A percentile compares a stretch with the other conserved stretches of the same genome.
Evolutionary conservation across 768 basidiomycete species (phyloP).

Genomic region (Royoungia palumana): DNA sequence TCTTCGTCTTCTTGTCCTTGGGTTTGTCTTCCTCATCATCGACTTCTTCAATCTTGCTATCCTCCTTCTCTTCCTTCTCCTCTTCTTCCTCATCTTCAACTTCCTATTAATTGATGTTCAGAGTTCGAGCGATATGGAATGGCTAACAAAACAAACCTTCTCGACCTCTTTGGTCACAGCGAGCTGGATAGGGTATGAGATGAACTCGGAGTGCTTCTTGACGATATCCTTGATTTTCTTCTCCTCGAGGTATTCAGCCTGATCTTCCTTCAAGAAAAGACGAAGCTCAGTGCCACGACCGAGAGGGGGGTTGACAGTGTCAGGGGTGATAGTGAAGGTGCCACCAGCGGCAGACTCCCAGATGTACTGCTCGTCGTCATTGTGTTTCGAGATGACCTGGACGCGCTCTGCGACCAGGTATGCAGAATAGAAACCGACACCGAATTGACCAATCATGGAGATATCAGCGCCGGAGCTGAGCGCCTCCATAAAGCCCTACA

Average conservation of each 20-base stretch:
- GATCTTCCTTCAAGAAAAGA: constrained; percentile 96
- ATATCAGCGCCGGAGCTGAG: constrained; percentile 85
- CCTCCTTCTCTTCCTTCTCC: constrained; percentile 65
- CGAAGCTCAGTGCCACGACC: constrained; percentile 93
- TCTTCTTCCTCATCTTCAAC: constrained; percentile 83
- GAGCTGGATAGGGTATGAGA: constrained; percentile 98
- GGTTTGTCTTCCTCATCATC: constrained; percentile 81
- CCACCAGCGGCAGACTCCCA: constrained; percentile 99
- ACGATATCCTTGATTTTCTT: constrained; percentile 99
- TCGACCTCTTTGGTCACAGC: constrained; percentile 99
- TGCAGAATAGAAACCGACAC: constrained; percentile 99
- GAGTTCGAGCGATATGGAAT: not conserved
- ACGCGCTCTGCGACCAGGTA: constrained; percentile 99
- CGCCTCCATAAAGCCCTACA: constrained; percentile 98
- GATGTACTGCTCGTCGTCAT: constrained; percentile 99
- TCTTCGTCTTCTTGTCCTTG: constrained; percentile 93
- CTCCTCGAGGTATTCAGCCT: constrained; percentile 98
- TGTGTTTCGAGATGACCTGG: constrained; percentile 99
- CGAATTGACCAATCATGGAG: constrained; percentile 98
- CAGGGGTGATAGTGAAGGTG: constrained; percentile 97
- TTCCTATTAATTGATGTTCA: constrained; percentile 48
- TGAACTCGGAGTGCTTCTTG: constrained; percentile 99
- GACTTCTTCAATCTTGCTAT: constrained; percentile 78
- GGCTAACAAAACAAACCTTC: constrained; percentile 59
- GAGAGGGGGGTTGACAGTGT: constrained; percentile 84